phyloP scores from a whole-genome alignment of 805 yeast genomes.

The Nakazawaea wyomingensis region DNA sequence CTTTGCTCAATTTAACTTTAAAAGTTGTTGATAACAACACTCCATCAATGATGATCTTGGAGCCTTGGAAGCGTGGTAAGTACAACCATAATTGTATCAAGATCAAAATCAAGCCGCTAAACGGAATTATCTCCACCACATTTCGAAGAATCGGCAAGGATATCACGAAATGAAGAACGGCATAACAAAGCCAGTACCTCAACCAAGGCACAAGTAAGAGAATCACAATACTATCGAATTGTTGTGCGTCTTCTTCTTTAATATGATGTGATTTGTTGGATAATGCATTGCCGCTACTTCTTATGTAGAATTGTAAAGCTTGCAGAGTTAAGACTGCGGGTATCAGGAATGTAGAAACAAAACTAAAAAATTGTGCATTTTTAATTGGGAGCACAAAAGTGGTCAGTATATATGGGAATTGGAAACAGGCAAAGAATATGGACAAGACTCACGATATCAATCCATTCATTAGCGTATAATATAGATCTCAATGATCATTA shows the following conservation, averaged over 20 bases:
- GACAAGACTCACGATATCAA: not conserved
- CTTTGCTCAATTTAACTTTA: no score
- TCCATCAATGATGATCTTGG: constrained; percentile 6
- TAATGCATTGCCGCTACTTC: not conserved
- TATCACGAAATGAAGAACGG: not conserved
- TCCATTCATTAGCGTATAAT: not conserved
- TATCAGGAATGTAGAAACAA: not conserved
- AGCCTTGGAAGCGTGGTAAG: constrained; percentile 7
- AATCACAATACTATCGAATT: not conserved
- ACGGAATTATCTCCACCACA: not conserved
- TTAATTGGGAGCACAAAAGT: no score
- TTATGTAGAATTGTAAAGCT: constrained; percentile 3
- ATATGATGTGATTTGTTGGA: not conserved
- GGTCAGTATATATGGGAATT: no score
- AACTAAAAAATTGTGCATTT: no score
- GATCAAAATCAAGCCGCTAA: not conserved
- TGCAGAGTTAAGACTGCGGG: constrained; percentile 8
- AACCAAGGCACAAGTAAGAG: constrained; percentile 7
- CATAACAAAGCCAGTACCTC: constrained; percentile 10
- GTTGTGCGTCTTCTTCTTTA: not conserved
- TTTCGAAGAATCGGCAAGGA: not conserved
- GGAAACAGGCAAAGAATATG: no score
- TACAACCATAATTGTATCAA: constrained; percentile 8
- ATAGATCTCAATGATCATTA: no score
- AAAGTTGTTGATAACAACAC: no score